A percentile compares a stretch with the other conserved stretches of the same genome.
phyloP scores from a whole-genome alignment of 331 rosid genomes.

The Spiraea crenata region DNA sequence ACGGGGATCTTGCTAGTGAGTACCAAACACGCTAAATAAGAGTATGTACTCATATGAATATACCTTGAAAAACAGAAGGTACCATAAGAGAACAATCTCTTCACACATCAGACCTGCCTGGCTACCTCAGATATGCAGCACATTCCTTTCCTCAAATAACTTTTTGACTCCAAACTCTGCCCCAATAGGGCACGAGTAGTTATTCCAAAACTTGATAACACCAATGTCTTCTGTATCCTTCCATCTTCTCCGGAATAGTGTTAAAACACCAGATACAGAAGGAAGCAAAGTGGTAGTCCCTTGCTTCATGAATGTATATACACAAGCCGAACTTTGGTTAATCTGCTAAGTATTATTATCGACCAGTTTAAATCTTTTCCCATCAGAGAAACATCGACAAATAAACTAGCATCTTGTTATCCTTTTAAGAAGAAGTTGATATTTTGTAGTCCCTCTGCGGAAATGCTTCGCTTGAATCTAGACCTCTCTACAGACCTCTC shows the following conservation, averaged over 20 bases:
- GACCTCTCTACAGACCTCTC: constrained; percentile 61
- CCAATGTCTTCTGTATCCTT: constrained; percentile 14
- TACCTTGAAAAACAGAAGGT: not conserved
- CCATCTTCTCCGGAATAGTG: constrained; percentile 28
- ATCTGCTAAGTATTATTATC: not conserved
- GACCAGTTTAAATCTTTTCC: constrained; percentile 3
- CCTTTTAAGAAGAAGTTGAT: constrained; percentile 53
- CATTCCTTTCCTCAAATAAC: constrained; percentile 9
- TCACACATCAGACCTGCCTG: constrained; percentile 17
- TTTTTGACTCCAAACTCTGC: constrained; percentile 17
- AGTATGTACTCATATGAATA: constrained; percentile 5
- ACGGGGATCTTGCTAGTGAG: no score
- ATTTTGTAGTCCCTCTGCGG: constrained; percentile 79
- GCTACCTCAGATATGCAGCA: constrained; percentile 14
- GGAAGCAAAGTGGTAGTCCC: constrained; percentile 21
- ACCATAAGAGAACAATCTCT: constrained; percentile 22
- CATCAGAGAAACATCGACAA: constrained; percentile 5
- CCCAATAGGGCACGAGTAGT: constrained; percentile 9
- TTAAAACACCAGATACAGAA: constrained; percentile 8
- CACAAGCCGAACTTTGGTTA: constrained; percentile 3
- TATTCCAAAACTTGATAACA: constrained; percentile 24
- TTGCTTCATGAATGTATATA: constrained; percentile 28
- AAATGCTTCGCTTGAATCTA: constrained; percentile 68
- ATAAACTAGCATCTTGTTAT: constrained; percentile 10
- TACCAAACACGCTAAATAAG: not conserved